Conservation (phyloP, 1,284 basidiomycete genomes). For the Ganoderma lucidum region DNA sequence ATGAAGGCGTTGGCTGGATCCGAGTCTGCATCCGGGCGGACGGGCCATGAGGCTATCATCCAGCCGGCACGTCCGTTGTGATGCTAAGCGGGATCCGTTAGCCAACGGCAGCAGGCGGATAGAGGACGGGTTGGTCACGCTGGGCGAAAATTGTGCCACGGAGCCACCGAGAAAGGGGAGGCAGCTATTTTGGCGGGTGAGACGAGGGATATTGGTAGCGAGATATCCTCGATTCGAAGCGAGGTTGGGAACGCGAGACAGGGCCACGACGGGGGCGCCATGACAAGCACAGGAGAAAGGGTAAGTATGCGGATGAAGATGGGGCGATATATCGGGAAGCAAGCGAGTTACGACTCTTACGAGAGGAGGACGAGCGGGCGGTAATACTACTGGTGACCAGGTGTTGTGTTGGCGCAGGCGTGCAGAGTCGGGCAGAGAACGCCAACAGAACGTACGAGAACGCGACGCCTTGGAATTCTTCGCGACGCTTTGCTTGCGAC, state of each 20-base stretch:
- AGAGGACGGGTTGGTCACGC: background rate
- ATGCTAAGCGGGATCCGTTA: constrained; percentile 26
- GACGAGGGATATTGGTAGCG: constrained; percentile 8
- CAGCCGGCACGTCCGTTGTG: constrained; percentile 12
- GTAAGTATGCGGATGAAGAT: constrained; percentile 10
- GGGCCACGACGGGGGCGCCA: constrained; percentile 7
- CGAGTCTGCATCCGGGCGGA: constrained; percentile 15
- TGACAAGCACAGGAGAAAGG: background rate
- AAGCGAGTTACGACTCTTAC: constrained; percentile 18
- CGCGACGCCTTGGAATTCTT: background rate
- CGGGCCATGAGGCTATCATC: constrained; percentile 32
- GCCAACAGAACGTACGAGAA: constrained; percentile 13
- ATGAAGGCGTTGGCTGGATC: constrained; percentile 1
- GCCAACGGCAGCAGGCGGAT: constrained; percentile 3
- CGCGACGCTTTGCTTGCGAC: constrained; percentile 1
- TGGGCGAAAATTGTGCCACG: constrained; percentile 4
- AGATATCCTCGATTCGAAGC: constrained; percentile 9
- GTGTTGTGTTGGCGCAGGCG: background rate
- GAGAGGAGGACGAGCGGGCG: constrained; percentile 17
- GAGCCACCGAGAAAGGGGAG: background rate
- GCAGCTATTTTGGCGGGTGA: constrained; percentile 14
- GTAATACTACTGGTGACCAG: background rate
- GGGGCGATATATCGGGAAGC: constrained; percentile 22
- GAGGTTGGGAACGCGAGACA: constrained; percentile 1
- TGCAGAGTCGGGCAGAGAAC: constrained; percentile 7